Percentiles rank a stretch among this genome's conserved stretches.
These are phyloP conservation scores for Euphrasia confusa DNA, from an alignment of 257 asterid species.

Conservation along the genomic window DNA sequence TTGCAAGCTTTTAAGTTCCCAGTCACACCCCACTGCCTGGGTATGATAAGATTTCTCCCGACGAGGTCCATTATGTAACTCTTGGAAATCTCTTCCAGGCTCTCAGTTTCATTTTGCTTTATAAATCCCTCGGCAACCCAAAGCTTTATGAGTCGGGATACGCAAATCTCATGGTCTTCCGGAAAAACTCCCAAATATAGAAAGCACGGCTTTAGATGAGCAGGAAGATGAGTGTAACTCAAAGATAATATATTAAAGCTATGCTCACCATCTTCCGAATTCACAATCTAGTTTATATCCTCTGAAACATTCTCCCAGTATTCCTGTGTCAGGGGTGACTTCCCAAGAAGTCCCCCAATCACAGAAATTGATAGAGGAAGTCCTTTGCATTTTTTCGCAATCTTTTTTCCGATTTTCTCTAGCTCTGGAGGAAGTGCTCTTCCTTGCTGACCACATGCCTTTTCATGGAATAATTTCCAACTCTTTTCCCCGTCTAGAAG, in stretches of 20 bases:
- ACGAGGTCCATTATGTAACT: background rate
- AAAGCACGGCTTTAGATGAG: slow-evolving; percentile 23
- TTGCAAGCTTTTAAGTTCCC: background rate
- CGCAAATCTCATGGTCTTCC: background rate
- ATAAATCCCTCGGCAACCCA: slow-evolving; percentile 25
- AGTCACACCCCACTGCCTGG: background rate
- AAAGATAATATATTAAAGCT: background rate
- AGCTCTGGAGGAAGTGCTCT: slow-evolving; percentile 17
- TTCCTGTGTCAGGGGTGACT: background rate
- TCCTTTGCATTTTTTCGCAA: background rate
- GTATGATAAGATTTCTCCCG: slow-evolving; percentile 9
- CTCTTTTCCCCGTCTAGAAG: slow-evolving; percentile 20
- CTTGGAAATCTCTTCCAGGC: slow-evolving; percentile 5
- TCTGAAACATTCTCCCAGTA: background rate
- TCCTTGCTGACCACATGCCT: slow-evolving; percentile 4
- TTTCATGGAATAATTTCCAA: slow-evolving; percentile 21
- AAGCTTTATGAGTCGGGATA: slow-evolving; percentile 2
- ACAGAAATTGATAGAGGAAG: slow-evolving; percentile 1
- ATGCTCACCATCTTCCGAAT: slow-evolving; percentile 3
- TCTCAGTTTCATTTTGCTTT: background rate
- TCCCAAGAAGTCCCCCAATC: background rate
- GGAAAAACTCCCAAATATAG: slow-evolving; percentile 22
- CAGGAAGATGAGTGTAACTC: slow-evolving; percentile 12
- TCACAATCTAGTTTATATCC: background rate
- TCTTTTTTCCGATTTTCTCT: background rate